Conservation (phyloP, 345 rosid genomes). For the Cardamine resedifolia region DNA sequence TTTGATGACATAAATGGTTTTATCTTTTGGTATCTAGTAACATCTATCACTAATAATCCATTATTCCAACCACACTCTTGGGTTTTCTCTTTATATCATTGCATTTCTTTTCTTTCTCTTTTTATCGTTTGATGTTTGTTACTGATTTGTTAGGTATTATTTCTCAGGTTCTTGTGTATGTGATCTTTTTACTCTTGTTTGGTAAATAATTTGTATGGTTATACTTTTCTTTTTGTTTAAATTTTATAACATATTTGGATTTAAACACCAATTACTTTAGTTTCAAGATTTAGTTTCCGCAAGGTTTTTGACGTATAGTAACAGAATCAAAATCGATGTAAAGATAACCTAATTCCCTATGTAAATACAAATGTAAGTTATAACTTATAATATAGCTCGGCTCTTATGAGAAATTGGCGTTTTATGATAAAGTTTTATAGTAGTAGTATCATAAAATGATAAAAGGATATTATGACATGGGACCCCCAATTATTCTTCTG, state of each 20-base stretch:
- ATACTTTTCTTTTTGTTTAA: no score
- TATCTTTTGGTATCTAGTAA: not conserved
- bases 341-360: not conserved
- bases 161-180: not conserved
- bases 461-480: not conserved
- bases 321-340: not conserved
- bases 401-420: slow-evolving; percentile 5
- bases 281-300: not conserved
- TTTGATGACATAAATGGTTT: not conserved
- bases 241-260: no score
- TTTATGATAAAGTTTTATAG: slow-evolving; percentile 15
- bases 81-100: not conserved
- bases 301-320: not conserved
- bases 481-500: slow-evolving; percentile 20
- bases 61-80: not conserved
- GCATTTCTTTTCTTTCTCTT: not conserved
- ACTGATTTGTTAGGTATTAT: not conserved
- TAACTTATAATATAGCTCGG: not conserved
- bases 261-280: not conserved
- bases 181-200: not conserved
- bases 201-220: no score
- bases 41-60: not conserved
- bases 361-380: not conserved
- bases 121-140: not conserved
- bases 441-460: no score